Conservation (phyloP, 2,329 filamentous ascomycete species). For the Boeremia exigua region DNA sequence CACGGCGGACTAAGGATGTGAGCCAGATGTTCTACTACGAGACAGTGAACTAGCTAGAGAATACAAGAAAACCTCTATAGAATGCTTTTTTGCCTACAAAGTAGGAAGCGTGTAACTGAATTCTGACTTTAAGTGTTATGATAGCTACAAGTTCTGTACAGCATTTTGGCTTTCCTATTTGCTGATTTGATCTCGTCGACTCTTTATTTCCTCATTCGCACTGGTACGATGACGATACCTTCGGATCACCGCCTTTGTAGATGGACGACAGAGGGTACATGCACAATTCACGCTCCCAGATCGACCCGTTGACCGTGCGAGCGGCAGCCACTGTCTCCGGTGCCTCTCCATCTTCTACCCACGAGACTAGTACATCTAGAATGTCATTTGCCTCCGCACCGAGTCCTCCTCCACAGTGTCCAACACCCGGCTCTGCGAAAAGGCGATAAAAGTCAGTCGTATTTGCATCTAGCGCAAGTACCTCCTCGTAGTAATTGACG, state of each 20-base stretch:
- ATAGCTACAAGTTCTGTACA: too few species aligned
- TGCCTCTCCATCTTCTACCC: slow-evolving; percentile 30
- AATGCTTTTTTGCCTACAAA: too few species aligned
- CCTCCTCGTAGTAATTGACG: slow-evolving; percentile 21
- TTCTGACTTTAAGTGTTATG: too few species aligned
- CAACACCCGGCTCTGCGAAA: slow-evolving; percentile 27
- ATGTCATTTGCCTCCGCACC: slow-evolving; percentile 42
- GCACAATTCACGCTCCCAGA: slow-evolving; percentile 18
- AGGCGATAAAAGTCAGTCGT: slow-evolving; percentile 30
- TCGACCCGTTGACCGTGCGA: slow-evolving; percentile 10
- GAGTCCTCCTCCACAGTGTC: slow-evolving; percentile 24
- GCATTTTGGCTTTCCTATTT: too few species aligned
- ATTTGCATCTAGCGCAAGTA: slow-evolving; percentile 16
- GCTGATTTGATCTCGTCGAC: not conserved
- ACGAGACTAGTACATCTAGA: slow-evolving; percentile 22
- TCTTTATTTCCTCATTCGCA: not conserved
- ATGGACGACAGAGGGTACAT: slow-evolving; percentile 19
- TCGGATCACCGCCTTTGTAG: slow-evolving; percentile 17
- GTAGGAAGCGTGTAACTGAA: too few species aligned
- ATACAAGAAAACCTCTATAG: too few species aligned
- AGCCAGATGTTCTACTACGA: too few species aligned
- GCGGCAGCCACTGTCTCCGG: slow-evolving; percentile 21
- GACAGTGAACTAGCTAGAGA: too few species aligned
- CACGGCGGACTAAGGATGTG: too few species aligned
- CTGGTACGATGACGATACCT: slow-evolving; percentile 5